Percentiles rank a stretch among this genome's conserved stretches.
phyloP scores from a whole-genome alignment of 306 rosid species.

The barrel medic (Medicago truncatula) region MtrunA17r5.0-ANR NC_053045.1:6532001-6532500 shows the following conservation, averaged over 20 bases:
- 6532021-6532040: background rate
- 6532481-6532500: background rate
- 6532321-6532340: constrained; percentile 64
- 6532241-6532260: constrained; percentile 74
- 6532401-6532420: constrained; percentile 23
- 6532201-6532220: constrained; percentile 16
- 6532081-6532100: constrained; percentile 5
- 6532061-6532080: constrained; percentile 5
- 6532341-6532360: constrained; percentile 39
- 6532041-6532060: background rate
- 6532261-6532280: constrained; percentile 99
- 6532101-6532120: constrained; percentile 16
- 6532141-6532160: background rate
- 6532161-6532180: too few relatives aligned
- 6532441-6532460: constrained; percentile 6
- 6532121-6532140: background rate
- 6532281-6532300: constrained; percentile 95
- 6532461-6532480: background rate
- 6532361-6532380: background rate
- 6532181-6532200: constrained; percentile 29
- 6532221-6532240: constrained; percentile 25
- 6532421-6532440: constrained; percentile 26
- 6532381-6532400: constrained; percentile 19
- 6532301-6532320: constrained; percentile 87
- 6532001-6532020: background rate